These are phyloP conservation scores for Strobilomyces confusus DNA, from an alignment of 768 basidiomycete genomes.

Conservation along the genomic window DNA sequence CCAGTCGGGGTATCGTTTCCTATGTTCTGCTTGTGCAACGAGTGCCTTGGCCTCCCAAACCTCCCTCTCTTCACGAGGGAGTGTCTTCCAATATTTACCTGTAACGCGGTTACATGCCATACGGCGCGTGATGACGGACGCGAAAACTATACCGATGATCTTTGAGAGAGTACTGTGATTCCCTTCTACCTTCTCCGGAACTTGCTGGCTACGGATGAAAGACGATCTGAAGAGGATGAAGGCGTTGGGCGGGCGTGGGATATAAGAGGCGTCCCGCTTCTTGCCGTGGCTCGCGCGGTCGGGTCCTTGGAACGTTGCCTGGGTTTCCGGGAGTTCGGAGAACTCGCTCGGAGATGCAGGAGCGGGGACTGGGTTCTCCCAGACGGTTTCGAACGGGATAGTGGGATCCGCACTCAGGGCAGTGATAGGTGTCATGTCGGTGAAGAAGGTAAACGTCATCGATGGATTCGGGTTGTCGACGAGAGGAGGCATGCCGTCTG, in stretches of 20 bases:
- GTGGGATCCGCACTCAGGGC: conserved; percentile 38
- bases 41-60: conserved; percentile 75
- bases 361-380: conserved; percentile 23
- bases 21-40: conserved; percentile 69
- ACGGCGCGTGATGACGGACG: not conserved
- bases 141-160: conserved; percentile 56
- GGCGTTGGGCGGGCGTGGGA: conserved; percentile 81
- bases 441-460: conserved; percentile 61
- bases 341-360: conserved; percentile 18
- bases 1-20: conserved; percentile 76
- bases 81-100: conserved; percentile 75
- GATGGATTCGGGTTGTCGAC: conserved; percentile 51
- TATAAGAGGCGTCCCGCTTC: conserved; percentile 67
- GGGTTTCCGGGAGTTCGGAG: conserved; percentile 16
- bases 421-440: conserved; percentile 54
- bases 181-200: conserved; percentile 74
- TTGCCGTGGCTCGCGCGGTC: conserved; percentile 51
- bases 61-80: conserved; percentile 62
- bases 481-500: conserved; percentile 49
- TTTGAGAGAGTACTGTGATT: conserved; percentile 78
- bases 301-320: conserved; percentile 26
- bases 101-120: conserved; percentile 1
- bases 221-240: conserved; percentile 82
- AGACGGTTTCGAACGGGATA: conserved; percentile 32
- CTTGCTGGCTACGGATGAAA: conserved; percentile 70